These are phyloP conservation scores for Bipolaris zeicola DNA, from an alignment of 2,329 filamentous ascomycete genomes.

Conservation along the genomic window DNA sequence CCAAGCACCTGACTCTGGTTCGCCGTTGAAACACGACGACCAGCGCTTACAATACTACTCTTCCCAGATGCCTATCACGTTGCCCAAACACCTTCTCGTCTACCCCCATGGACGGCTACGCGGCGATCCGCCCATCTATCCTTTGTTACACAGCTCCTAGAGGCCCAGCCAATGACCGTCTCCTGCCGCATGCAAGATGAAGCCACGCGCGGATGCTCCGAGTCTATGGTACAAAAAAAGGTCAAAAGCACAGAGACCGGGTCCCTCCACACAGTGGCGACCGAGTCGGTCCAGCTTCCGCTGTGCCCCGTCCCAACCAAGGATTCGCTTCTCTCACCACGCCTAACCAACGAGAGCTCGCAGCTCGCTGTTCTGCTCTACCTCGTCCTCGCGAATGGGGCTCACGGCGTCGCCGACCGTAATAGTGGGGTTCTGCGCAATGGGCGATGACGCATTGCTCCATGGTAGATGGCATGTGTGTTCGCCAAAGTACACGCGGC, in stretches of 20 bases:
- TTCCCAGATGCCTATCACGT: conserved; percentile 28
- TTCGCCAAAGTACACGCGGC: conserved; percentile 87
- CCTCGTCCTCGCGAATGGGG: conserved; percentile 39
- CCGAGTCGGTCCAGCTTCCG: conserved; percentile 24
- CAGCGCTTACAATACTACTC: conserved; percentile 40
- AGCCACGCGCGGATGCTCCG: conserved; percentile 38
- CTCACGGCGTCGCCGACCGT: conserved; percentile 45
- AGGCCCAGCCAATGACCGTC: conserved; percentile 30
- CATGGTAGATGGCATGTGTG: conserved; percentile 62
- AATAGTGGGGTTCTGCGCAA: conserved; percentile 47
- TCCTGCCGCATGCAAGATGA: conserved; percentile 28
- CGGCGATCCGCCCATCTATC: conserved; percentile 28
- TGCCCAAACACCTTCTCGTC: conserved; percentile 31
- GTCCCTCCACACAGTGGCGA: conserved; percentile 5
- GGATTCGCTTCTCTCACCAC: conserved; percentile 1
- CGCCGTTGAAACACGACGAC: conserved; percentile 40
- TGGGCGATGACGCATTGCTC: conserved; percentile 25
- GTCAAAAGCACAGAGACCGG: conserved; percentile 18
- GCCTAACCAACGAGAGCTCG: conserved; percentile 34
- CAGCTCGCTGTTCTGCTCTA: conserved; percentile 30
- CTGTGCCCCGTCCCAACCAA: conserved; percentile 15
- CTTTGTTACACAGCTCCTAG: conserved; percentile 25
- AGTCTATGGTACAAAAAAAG: conserved; percentile 19
- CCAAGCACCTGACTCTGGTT: conserved; percentile 39
- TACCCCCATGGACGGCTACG: conserved; percentile 23